phyloP scores from a whole-genome alignment of 371 early-diverging fungal species.

The Mortierella sp. region DNA sequence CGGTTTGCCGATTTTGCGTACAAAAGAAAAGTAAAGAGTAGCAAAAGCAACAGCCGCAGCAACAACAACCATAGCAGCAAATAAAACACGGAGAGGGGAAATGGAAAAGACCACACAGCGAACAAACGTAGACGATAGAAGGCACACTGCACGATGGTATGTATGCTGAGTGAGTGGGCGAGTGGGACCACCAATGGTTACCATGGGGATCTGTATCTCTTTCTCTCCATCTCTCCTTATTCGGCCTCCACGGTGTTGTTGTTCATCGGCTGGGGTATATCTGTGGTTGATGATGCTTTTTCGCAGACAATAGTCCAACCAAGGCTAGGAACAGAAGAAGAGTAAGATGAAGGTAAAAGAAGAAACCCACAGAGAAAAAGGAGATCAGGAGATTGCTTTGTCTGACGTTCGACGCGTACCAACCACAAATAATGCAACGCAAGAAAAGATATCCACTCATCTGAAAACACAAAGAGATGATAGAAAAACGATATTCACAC shows the following conservation, averaged over 20 bases:
- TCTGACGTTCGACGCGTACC: neutral
- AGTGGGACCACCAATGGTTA: neutral
- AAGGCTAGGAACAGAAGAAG: too few relatives aligned
- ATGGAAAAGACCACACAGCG: neutral
- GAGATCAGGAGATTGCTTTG: neutral
- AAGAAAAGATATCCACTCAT: neutral
- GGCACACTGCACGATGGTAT: neutral
- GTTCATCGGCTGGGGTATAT: neutral
- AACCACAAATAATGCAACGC: neutral
- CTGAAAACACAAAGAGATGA: neutral
- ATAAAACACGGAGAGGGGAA: neutral
- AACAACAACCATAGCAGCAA: too few relatives aligned
- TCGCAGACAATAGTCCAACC: neutral
- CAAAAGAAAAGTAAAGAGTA: neutral
- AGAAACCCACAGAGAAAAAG: neutral
- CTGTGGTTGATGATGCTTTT: neutral
- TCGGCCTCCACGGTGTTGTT: neutral
- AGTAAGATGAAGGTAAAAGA: constrained; percentile 14
- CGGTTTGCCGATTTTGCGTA: neutral
- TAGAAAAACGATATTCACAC: neutral
- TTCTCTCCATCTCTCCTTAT: neutral
- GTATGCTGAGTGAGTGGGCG: too few relatives aligned
- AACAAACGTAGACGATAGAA: neutral
- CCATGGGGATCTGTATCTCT: too few relatives aligned
- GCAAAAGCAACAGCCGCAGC: neutral